Conservation (phyloP, 306 rosid species). For the Rosa lucieae region DNA sequence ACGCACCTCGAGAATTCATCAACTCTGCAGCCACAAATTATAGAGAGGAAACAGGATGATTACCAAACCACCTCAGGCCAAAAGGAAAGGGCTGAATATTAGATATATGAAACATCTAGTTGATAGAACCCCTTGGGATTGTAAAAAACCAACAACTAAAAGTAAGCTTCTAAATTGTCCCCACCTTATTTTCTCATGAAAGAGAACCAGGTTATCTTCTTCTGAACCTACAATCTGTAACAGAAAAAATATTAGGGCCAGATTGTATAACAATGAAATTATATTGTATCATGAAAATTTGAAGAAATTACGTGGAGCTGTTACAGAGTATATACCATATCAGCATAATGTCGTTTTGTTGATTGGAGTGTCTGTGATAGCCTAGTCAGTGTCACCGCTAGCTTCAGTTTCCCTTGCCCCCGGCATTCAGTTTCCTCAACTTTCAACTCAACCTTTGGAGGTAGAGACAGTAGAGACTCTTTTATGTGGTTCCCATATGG, state of each 20-base stretch:
- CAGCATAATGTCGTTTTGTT: constrained; percentile 80
- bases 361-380: constrained; percentile 52
- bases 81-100: constrained; percentile 3
- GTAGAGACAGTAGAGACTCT: constrained; percentile 81
- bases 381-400: constrained; percentile 77
- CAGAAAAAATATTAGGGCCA: constrained; percentile 14
- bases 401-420: constrained; percentile 61
- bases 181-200: constrained; percentile 96
- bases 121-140: constrained; percentile 11
- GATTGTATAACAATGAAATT: background rate
- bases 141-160: constrained; percentile 13
- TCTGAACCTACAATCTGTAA: constrained; percentile 72
- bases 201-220: constrained; percentile 77
- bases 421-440: constrained; percentile 57
- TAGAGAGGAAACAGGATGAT: background rate
- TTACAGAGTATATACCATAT: constrained; percentile 58
- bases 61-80: constrained; percentile 7
- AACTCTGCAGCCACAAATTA: constrained; percentile 61
- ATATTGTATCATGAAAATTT: constrained; percentile 1
- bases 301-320: constrained; percentile 12
- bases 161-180: constrained; percentile 15
- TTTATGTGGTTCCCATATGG: constrained; percentile 96
- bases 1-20: constrained; percentile 87
- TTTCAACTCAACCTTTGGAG: constrained; percentile 76
- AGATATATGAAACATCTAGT: background rate